A percentile compares a stretch with the other conserved stretches of the same genome.
phyloP scores from a whole-genome alignment of 345 rosid genomes.

The Nephelium lappaceum region DNA sequence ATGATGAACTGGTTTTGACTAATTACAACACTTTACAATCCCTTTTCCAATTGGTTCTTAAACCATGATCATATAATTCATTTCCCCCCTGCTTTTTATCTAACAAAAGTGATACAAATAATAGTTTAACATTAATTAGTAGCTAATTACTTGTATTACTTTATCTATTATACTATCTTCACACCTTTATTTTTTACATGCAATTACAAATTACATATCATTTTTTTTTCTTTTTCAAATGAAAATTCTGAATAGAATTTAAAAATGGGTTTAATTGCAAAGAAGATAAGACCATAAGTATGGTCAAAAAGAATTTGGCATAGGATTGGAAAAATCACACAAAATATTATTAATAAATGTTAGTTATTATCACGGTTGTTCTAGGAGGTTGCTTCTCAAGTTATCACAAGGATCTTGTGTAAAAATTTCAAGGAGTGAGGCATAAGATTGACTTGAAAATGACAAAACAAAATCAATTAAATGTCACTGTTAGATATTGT shows the following conservation, averaged over 20 bases:
- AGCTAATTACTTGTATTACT: neutral
- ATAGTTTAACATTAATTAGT: too few relatives aligned
- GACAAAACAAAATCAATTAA: neutral
- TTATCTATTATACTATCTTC: too few relatives aligned
- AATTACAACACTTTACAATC: neutral
- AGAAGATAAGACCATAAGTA: neutral
- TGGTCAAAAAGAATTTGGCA: too few relatives aligned
- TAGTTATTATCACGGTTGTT: neutral
- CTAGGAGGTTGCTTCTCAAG: neutral
- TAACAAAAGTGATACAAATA: neutral
- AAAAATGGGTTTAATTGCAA: too few relatives aligned
- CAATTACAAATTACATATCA: too few relatives aligned
- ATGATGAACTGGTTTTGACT: neutral
- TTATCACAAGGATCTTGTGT: neutral
- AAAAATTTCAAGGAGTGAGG: too few relatives aligned
- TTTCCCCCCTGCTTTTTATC: too few relatives aligned
- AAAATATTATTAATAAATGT: neutral
- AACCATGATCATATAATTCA: neutral
- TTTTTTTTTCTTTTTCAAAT: too few relatives aligned
- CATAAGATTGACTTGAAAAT: neutral
- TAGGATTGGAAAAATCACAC: too few relatives aligned
- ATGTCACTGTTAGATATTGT: neutral
- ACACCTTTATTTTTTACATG: too few relatives aligned
- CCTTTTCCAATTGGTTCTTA: neutral
- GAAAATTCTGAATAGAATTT: too few relatives aligned